phyloP scores from a whole-genome alignment of 208 protist species.

The Leishmania arabica region DNA sequence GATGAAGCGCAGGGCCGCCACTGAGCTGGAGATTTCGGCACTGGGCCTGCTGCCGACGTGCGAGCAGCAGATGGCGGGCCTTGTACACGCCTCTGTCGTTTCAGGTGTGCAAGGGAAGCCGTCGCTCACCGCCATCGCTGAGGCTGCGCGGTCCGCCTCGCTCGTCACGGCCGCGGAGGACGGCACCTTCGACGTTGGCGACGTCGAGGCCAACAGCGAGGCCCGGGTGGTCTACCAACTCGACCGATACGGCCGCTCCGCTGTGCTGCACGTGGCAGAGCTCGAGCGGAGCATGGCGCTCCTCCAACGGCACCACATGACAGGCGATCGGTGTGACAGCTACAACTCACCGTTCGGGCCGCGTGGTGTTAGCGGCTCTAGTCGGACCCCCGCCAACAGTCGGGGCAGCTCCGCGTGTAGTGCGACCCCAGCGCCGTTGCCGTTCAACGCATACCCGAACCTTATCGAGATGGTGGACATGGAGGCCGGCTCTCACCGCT shows the following conservation, averaged over 20 bases:
- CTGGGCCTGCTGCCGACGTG: conserved; percentile 4
- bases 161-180: conserved; percentile 9
- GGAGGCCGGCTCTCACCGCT: neutral
- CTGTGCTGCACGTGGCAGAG: conserved; percentile 53
- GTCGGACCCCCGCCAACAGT: neutral
- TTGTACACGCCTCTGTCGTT: neutral
- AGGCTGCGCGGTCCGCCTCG: neutral
- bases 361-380: neutral
- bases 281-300: conserved; percentile 47
- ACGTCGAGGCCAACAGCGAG: conserved; percentile 77
- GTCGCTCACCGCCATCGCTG: neutral
- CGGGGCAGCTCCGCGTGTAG: conserved; percentile 9
- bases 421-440: neutral
- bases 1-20: conserved; percentile 1
- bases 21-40: conserved; percentile 1
- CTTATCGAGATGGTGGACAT: neutral
- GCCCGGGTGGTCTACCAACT: conserved; percentile 70
- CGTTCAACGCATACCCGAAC: neutral
- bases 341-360: neutral
- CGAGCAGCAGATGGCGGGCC: neutral
- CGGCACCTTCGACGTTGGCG: conserved; percentile 57
- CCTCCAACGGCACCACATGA: conserved; percentile 18
- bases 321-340: neutral
- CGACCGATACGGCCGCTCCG: conserved; percentile 62
- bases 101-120: neutral